A percentile compares a stretch with the other conserved stretches of the same genome.
Evolutionary conservation across 805 yeast species (phyloP).

Genomic region (Sungouiozyma intestinalis): DNA sequence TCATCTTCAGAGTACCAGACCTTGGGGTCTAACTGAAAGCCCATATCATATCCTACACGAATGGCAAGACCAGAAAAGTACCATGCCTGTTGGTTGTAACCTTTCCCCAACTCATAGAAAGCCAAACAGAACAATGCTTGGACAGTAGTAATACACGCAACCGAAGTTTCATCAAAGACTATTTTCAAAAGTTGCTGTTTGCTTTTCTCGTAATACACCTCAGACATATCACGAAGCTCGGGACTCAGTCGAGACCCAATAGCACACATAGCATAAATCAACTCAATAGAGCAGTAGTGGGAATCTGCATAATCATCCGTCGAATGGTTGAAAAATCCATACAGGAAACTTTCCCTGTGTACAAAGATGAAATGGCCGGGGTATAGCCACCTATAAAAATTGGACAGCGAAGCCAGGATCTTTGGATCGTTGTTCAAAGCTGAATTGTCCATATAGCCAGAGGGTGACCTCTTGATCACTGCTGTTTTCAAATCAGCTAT

Average conservation of each 20-base stretch:
- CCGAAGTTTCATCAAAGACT: slow-evolving; percentile 29
- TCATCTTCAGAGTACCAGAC: slow-evolving; percentile 40
- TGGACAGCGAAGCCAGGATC: slow-evolving; percentile 25
- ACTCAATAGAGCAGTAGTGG: slow-evolving; percentile 44
- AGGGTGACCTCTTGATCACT: slow-evolving; percentile 19
- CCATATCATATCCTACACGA: slow-evolving; percentile 55
- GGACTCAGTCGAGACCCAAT: slow-evolving; percentile 45
- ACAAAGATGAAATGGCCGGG: slow-evolving; percentile 54
- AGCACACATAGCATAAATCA: slow-evolving; percentile 48
- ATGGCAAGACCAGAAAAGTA: slow-evolving; percentile 52
- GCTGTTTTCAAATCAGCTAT: slow-evolving; percentile 27
- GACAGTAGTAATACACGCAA: slow-evolving; percentile 41
- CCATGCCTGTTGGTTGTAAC: slow-evolving; percentile 51
- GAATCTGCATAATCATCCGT: slow-evolving; percentile 31
- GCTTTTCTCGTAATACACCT: slow-evolving; percentile 38
- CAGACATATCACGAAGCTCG: slow-evolving; percentile 32
- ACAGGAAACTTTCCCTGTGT: slow-evolving; percentile 52
- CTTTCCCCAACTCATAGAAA: slow-evolving; percentile 51
- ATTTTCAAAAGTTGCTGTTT: slow-evolving; percentile 32
- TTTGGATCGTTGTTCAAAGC: slow-evolving; percentile 22
- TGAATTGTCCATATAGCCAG: slow-evolving; percentile 7
- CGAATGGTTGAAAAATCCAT: slow-evolving; percentile 50
- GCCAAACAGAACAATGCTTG: slow-evolving; percentile 52
- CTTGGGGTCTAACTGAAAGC: slow-evolving; percentile 51
- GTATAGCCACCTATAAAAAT: slow-evolving; percentile 51